These are phyloP conservation scores for Phaffia australis DNA, from an alignment of 768 basidiomycete genomes.

Conservation along the genomic window DNA sequence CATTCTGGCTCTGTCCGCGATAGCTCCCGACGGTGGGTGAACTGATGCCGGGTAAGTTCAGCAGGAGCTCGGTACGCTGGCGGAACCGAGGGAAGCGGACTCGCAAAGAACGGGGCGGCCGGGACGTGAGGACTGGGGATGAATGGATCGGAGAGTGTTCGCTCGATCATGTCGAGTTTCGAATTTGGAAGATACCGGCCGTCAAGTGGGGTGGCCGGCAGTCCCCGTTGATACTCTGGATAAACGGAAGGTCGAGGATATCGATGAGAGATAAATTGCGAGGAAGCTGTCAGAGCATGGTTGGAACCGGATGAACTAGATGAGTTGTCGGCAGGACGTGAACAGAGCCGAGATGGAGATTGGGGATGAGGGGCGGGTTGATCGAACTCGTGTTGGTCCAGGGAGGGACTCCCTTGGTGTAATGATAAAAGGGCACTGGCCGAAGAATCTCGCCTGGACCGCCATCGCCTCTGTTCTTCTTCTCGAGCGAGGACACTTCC, in stretches of 20 bases:
- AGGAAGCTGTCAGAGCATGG: neutral
- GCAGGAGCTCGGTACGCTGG: neutral
- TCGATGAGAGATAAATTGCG: neutral
- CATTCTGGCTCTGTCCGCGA: slow-evolving; percentile 14
- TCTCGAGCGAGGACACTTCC: slow-evolving; percentile 1
- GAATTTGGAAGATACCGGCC: slow-evolving; percentile 9
- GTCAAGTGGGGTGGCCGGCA: neutral
- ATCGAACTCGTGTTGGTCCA: slow-evolving; percentile 4
- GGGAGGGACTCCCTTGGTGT: slow-evolving; percentile 3
- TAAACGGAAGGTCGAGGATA: neutral
- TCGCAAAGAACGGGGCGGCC: neutral
- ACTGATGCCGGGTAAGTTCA: neutral
- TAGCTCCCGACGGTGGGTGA: neutral
- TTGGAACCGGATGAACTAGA: neutral
- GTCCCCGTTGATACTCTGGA: neutral
- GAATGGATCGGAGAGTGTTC: slow-evolving; percentile 11
- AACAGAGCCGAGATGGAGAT: neutral
- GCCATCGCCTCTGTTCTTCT: slow-evolving; percentile 9
- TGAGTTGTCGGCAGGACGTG: neutral
- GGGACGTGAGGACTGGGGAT: slow-evolving; percentile 1
- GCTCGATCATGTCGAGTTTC: neutral
- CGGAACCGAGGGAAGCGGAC: neutral
- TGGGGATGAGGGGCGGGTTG: neutral
- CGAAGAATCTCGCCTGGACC: no score
- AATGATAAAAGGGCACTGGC: neutral